Base-by-base conservation (phyloP, 768 basidiomycete genomes). In the Suillus spraguei region DNA sequence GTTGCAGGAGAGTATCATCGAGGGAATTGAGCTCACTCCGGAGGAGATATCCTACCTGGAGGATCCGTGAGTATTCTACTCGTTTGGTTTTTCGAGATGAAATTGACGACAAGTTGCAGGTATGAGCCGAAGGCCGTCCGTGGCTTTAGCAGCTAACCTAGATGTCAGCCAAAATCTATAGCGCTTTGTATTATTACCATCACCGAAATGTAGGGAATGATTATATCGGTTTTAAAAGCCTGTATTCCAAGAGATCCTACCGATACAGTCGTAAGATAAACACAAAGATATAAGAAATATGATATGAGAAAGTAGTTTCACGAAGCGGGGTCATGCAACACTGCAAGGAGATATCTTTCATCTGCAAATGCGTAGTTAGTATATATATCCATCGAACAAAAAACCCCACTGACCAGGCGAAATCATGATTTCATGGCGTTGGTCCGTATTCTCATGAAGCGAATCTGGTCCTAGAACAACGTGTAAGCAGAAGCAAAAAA, bases 371-470 rank as follows among this genome's bases (percentile, higher is more conserved):
- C 9, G n/a, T 8, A 0, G 22, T 67, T 52, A 64, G 49, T 10
- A n/a, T 6, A 42, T 4, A 22, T 28, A 20, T 39, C 46, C 56
- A 4, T 49, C 9, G 13, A 47, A 58, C 7, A 22, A 4, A n/a
- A 16, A 41, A 28, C 39, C 28, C 50, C 58, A 78, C 89, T 35
- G 60, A 94, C 95, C 92, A 62, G 95, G 95, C 3, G 95, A 93
- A 64, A 97, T 95, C 90, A 97, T 92, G 63, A 97, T 80, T 71
- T 97, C 95, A 74, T 97, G 95, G 59, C 91, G 84, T 72, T 92
- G 63, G 95, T 97, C 56, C 95, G 85, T 77, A 97, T 94, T 63
- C 95, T 81, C 85, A 97, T 87, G 70, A 97, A 93, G 64, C 87
- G 85, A 52, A 97, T 82, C 32, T 93, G 90, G 72, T 96, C 95